phyloP scores from a whole-genome alignment of 2,329 filamentous ascomycete genomes.

The Dothideomycetes sp. region DNA sequence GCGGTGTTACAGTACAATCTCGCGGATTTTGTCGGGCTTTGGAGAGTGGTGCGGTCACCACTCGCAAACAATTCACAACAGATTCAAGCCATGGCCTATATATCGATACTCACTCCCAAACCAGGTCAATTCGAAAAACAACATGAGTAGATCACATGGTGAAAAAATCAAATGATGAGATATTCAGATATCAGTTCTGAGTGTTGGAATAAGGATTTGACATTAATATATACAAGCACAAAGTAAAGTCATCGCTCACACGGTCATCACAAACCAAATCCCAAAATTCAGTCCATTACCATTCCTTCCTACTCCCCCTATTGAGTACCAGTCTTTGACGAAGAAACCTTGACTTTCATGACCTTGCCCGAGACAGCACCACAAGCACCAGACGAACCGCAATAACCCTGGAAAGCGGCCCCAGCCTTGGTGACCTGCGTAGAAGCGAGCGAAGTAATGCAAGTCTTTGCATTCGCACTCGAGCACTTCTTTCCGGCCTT shows the following conservation, averaged over 20 bases:
- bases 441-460: slow-evolving; percentile 1
- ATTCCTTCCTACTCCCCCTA: neutral
- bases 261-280: neutral
- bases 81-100: neutral
- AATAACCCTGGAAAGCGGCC: neutral
- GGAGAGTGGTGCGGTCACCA: too few relatives aligned
- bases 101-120: too few relatives aligned
- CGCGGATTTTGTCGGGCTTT: neutral
- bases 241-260: neutral
- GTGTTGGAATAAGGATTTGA: neutral
- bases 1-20: too few relatives aligned
- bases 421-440: neutral
- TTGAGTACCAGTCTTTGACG: slow-evolving; percentile 9
- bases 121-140: too few relatives aligned
- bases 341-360: slow-evolving; percentile 1
- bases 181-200: neutral
- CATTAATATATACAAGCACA: neutral
- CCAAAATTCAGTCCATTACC: too few relatives aligned
- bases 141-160: neutral
- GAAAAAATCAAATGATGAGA: neutral
- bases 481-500: slow-evolving; percentile 9
- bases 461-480: neutral
- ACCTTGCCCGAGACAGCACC: slow-evolving; percentile 1
- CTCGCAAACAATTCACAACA: too few relatives aligned
- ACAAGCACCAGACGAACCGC: slow-evolving; percentile 8